Conservation (phyloP, 2,329 filamentous ascomycete genomes). For the Ustulina deusta region DNA sequence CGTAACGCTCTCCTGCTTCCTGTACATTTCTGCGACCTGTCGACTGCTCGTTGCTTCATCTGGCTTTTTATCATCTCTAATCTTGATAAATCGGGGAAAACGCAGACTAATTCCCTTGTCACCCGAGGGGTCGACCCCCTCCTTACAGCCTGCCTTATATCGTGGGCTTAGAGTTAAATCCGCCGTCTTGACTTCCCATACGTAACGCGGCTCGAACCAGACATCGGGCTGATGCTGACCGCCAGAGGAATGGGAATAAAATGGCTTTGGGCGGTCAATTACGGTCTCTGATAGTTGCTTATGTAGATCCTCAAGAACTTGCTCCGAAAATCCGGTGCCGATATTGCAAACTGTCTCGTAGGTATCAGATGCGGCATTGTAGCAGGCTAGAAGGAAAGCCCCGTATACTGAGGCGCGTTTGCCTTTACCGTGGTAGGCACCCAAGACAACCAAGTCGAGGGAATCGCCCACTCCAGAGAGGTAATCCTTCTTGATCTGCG, state of each 20-base stretch:
- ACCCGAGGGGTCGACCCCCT: slow-evolving; percentile 77
- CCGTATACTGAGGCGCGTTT: slow-evolving; percentile 97
- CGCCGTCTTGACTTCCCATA: slow-evolving; percentile 98
- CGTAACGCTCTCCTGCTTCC: slow-evolving; percentile 88
- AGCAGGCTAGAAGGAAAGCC: slow-evolving; percentile 94
- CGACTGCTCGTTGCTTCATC: slow-evolving; percentile 86
- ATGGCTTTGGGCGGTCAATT: slow-evolving; percentile 93
- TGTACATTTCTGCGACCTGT: slow-evolving; percentile 97
- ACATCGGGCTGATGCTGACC: slow-evolving; percentile 96
- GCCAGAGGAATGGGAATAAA: slow-evolving; percentile 86
- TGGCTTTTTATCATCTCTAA: slow-evolving; percentile 94
- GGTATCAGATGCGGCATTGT: slow-evolving; percentile 80
- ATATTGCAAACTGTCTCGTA: slow-evolving; percentile 99
- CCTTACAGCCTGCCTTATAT: slow-evolving; percentile 90
- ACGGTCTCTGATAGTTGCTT: slow-evolving; percentile 77
- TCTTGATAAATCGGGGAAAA: slow-evolving; percentile 92
- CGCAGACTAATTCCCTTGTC: slow-evolving; percentile 87
- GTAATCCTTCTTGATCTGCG: slow-evolving; percentile 95
- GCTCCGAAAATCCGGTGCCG: slow-evolving; percentile 95
- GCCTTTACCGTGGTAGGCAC: slow-evolving; percentile 92
- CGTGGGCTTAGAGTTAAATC: slow-evolving; percentile 92
- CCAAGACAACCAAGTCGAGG: slow-evolving; percentile 93
- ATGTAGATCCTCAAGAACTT: slow-evolving; percentile 89
- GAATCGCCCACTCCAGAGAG: slow-evolving; percentile 94
- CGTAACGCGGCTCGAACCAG: slow-evolving; percentile 94